Evolutionary conservation across 2,329 filamentous ascomycete genomes (phyloP), one percentile per base, ranked within the genome.

Genomic region (Aspergillus pseudoglaucus): DNA sequence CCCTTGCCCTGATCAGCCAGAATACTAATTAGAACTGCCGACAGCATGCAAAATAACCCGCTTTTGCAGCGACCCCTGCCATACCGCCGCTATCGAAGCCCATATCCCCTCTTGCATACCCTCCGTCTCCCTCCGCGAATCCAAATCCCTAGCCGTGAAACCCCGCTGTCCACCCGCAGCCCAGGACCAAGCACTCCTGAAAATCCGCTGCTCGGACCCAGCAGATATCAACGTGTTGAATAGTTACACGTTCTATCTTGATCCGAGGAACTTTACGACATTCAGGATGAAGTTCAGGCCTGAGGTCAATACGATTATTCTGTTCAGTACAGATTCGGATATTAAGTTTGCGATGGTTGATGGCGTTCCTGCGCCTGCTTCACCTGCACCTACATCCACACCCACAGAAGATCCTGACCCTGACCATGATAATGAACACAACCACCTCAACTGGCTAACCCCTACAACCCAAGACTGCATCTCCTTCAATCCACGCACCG

Each of bases 231-330:
- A 52, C 33, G 52, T 64, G 8, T 57, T 53, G 20, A 51, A 59
- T 20, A 60, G 53, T 41, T 59, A 59, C 48, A 62, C 60, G 4
- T 59, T 62, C 47, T 62, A 58, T 42, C 58, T 64, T 6, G 61
- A 64, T 39, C 58, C 59, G 3, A 58, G 61, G 38, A 64, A 63
- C 48, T 63, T 64, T 47, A 58, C 61, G n/a, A 64, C 61, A 4
- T 61, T 64, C 48, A 59, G 61, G 17, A 63, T 64, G 61, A 62
- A 60, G 33, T 51, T 64, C 40, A 63, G 57, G 42, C 50, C 54
- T 2, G 39, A 49, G 9, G 54, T 56, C 18, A 64, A 64, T 46
- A 64, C 60, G 6, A 42, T 60, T 6, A 52, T 64, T n/a, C 47
- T 64, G 8, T 64, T 64, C 43, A 60, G 60, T 9, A 45, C 52